A percentile compares a stretch with the other conserved stretches of the same genome.
These are phyloP conservation scores for Coprinellus micaceus DNA, from an alignment of 768 basidiomycete genomes.

Conservation along the genomic window DNA sequence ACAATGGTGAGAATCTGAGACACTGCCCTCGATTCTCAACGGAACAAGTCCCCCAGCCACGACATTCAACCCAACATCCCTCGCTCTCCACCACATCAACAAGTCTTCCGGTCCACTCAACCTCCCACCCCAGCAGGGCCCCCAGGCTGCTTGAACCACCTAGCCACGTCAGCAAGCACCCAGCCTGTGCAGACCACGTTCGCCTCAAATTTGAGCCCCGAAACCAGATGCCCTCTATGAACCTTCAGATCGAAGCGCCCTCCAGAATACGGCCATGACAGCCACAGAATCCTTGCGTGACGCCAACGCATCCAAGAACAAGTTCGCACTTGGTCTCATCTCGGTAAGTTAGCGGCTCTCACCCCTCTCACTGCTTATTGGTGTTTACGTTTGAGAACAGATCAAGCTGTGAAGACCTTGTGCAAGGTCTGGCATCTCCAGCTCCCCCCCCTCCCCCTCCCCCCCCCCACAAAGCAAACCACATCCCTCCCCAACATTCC, in stretches of 20 bases:
- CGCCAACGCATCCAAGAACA: slow-evolving; percentile 48
- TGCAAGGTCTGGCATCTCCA: slow-evolving; percentile 80
- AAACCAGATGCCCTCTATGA: slow-evolving; percentile 40
- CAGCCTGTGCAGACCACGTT: no score
- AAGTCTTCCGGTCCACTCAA: no score
- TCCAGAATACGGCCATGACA: slow-evolving; percentile 14
- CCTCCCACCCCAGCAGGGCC: no score
- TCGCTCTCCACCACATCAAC: no score
- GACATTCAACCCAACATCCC: no score
- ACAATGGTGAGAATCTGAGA: no score
- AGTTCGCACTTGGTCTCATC: slow-evolving; percentile 66
- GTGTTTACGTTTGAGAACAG: slow-evolving; percentile 31
- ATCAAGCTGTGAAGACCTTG: slow-evolving; percentile 75
- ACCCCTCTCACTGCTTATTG: background rate
- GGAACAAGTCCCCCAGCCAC: no score
- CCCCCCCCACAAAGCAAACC: background rate
- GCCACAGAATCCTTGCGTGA: slow-evolving; percentile 33
- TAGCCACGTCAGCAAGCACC: no score
- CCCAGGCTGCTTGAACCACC: no score
- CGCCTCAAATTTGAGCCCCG: slow-evolving; percentile 49
- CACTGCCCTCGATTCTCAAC: no score
- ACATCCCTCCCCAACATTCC: background rate
- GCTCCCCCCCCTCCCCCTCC: slow-evolving; percentile 43
- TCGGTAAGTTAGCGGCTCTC: slow-evolving; percentile 45
- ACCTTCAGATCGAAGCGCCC: slow-evolving; percentile 13